Base-by-base conservation (phyloP, 352 stramenopile genomes). In the Globisporangium sylvaticum region DNA sequence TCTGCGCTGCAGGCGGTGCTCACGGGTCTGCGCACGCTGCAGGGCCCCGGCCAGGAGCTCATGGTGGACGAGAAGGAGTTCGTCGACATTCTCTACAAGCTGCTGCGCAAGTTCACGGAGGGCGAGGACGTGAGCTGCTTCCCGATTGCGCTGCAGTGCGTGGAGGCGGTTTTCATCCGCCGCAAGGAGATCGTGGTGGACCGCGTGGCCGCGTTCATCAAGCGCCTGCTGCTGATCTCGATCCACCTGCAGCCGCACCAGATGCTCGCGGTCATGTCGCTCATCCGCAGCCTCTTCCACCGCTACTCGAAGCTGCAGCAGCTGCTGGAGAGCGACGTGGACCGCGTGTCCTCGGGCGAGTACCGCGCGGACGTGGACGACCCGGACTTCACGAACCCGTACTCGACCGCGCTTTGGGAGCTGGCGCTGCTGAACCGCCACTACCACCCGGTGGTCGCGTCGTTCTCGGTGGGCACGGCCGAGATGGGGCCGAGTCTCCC, bases 41-140 rank as follows among this genome's bases (percentile, higher is more conserved):
- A 98, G 67, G 96, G 96, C 25, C 95, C 96, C 9, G 95, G 95
- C 2, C 87, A 96, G 57, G 96, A 98, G 78, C 86, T 99, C 42
- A 89, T 98, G 75, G 91, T 98, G n/a, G 95, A 98, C 70, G 91
- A 97, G 59, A 98, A 98, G 69, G 94, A 98, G 73, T 98, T 98
- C 75, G 87, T 99, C 34, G 91, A 94, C 60, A 94, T 96, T 70
- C 77, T 99, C 7, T 99, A 98, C 74, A 91, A 81, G 48, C 77
- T 97, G 60, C 61, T 98, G 62, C 78, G 81, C 54, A 76, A 82
- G 20, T 90, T 92, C 62, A 85, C 75, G 0, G 83, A 86, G 39
- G 82, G 84, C 34, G 84, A 90, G 48, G 77, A 84, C 62, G 73
- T 76, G 22, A 83, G 70, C 57, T 89, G 83, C 64, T 89, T 94